These are phyloP conservation scores for Jaltomata sinuosa DNA, from an alignment of 257 asterid species.

Conservation along the genomic window DNA sequence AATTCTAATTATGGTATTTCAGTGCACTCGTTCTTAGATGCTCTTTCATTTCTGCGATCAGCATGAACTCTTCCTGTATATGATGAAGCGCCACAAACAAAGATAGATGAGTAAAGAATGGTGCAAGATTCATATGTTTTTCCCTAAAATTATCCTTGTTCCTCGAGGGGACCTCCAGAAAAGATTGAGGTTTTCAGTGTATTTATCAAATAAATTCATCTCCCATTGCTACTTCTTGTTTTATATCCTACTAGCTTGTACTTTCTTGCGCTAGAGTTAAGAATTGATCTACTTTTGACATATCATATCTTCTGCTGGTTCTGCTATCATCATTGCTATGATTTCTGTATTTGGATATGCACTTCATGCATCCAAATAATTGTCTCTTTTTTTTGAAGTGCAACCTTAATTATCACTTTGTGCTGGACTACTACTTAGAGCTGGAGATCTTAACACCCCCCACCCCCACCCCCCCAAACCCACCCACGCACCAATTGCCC, in stretches of 20 bases:
- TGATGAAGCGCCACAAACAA: not conserved
- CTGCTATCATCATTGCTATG: not conserved
- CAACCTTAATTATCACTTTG: not conserved
- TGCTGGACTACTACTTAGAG: constrained; percentile 3
- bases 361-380: not conserved
- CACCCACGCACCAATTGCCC: not conserved
- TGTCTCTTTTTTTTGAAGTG: not conserved
- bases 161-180: not conserved
- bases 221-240: not conserved
- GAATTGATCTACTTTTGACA: not conserved
- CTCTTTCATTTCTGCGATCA: not conserved
- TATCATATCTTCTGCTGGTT: not conserved
- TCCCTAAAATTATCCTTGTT: not conserved
- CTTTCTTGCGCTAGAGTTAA: not conserved
- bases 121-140: not conserved
- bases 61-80: not conserved
- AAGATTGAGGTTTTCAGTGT: not conserved
- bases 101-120: not conserved
- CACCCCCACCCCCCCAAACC: too few species aligned
- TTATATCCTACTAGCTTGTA: not conserved
- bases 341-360: not conserved
- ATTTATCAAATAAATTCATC: not conserved
- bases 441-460: not conserved
- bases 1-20: not conserved
- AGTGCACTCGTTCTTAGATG: not conserved